Evolutionary conservation across 2,329 filamentous ascomycete species (phyloP).

Genomic region (Kalaharituber pfeilii): DNA sequence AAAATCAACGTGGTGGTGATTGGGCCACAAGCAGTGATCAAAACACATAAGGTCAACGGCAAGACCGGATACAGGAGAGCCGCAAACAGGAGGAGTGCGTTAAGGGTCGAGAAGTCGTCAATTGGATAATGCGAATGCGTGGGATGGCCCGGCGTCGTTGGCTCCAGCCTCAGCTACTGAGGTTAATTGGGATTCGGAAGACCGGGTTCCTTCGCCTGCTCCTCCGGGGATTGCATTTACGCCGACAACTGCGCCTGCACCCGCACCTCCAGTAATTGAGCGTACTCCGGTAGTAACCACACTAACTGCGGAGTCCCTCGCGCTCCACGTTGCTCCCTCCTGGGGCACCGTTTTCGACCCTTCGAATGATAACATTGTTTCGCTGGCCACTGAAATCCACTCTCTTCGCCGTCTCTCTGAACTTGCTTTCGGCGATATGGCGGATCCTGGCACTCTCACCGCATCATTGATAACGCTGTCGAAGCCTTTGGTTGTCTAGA

Average conservation of each 20-base stretch:
- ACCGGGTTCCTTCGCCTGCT: background rate
- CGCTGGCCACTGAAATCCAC: slow-evolving; percentile 22
- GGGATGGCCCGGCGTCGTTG: background rate
- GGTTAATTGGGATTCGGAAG: background rate
- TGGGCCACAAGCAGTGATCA: too few relatives aligned
- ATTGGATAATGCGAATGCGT: background rate
- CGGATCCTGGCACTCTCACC: slow-evolving; percentile 22
- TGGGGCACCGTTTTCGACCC: slow-evolving; percentile 21
- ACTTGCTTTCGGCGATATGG: slow-evolving; percentile 22
- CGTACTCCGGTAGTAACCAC: too few relatives aligned
- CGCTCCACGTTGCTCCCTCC: too few relatives aligned
- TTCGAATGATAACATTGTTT: slow-evolving; percentile 23
- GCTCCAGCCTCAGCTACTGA: background rate
- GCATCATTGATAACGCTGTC: slow-evolving; percentile 21
- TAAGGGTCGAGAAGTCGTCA: background rate
- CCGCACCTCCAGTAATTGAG: too few relatives aligned
- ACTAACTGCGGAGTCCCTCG: too few relatives aligned
- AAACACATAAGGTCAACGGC: too few relatives aligned
- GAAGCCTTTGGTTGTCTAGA: slow-evolving; percentile 37
- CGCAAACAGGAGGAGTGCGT: background rate
- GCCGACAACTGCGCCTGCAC: background rate
- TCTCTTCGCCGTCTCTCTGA: slow-evolving; percentile 21
- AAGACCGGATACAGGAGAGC: background rate
- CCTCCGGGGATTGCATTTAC: background rate
- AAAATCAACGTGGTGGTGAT: too few relatives aligned